Evolutionary conservation across 352 stramenopile species (phyloP), one percentile per base, ranked within the genome.

Genomic region (Pseudoperonospora humuli): DNA sequence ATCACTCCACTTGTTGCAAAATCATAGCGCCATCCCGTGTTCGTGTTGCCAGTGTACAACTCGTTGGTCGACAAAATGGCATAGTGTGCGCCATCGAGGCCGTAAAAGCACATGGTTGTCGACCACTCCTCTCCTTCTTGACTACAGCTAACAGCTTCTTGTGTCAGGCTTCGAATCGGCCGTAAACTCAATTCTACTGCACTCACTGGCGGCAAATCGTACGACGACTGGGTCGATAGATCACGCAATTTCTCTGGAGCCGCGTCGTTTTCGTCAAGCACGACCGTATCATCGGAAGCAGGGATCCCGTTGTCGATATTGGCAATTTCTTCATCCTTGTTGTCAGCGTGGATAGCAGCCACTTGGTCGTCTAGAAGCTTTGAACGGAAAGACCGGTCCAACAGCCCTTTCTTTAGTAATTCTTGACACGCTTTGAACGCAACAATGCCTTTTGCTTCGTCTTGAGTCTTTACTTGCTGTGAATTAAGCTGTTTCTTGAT

Each of bases 151-250:
- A 26, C 39, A 23, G 43, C 46, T 24, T 63, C 56, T 39, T 23
- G 45, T n/a, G 44, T 42, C 13, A 86, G 36, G 18, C 61, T 87
- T 27, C 72, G 73, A 49, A 93, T 72, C 9, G 78, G 60, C 11
- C 61, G 54, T 15, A 93, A 57, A 39, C 75, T 83, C 17, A 93
- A 58, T 25, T 91, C 78, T 1, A 45, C 56, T 0, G 78, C 81
- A 47, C 75, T 88, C n/a, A 85, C 75, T 5, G 81, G 76, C 0
- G 81, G 81, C 25, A 93, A 53, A 50, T 93, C 81, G 39, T 93
- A 93, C 19, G 74, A 86, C 35, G 79, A 85, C 36, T 93, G 81
- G 5, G 75, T 85, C 38, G 70, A 84, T 25, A 91, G 33, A 54
- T 93, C 81, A 28, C 50, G 43, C n/a, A 88, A 49, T 31, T 47